phyloP scores from a whole-genome alignment of 2,329 filamentous ascomycete species.

The Colletotrichum orchidophilum region DNA sequence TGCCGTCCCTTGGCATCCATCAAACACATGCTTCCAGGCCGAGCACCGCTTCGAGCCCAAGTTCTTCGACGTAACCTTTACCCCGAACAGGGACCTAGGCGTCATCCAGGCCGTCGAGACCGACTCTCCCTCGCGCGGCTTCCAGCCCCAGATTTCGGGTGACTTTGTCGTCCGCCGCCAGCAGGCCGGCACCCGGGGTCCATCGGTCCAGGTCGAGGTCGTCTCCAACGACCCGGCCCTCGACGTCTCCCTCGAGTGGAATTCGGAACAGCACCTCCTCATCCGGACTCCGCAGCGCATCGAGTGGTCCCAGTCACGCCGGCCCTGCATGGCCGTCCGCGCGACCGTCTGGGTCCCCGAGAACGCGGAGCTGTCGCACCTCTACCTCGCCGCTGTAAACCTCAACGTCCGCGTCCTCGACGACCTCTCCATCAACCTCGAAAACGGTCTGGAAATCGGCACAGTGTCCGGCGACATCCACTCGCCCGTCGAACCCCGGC shows the following conservation, averaged over 20 bases:
- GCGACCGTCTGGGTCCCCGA: conserved; percentile 58
- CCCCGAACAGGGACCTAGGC: conserved; percentile 45
- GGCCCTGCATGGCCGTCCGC: conserved; percentile 59
- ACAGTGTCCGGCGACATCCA: conserved; percentile 51
- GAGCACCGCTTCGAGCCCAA: conserved; percentile 41
- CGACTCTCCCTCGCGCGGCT: conserved; percentile 34
- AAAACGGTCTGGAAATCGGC: conserved; percentile 41
- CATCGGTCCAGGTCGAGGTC: conserved; percentile 54
- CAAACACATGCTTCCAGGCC: conserved; percentile 16
- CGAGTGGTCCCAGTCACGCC: conserved; percentile 38
- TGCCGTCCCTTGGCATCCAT: conserved; percentile 20
- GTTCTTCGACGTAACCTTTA: conserved; percentile 46
- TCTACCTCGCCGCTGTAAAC: conserved; percentile 49
- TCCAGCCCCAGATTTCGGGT: conserved; percentile 52
- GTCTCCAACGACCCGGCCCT: conserved; percentile 56
- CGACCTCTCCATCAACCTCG: conserved; percentile 49
- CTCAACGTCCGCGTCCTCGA: conserved; percentile 52
- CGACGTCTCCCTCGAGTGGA: conserved; percentile 43
- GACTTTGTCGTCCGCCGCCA: conserved; percentile 54
- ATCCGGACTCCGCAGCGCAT: conserved; percentile 50
- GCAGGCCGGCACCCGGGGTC: conserved; percentile 42
- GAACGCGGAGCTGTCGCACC: conserved; percentile 45
- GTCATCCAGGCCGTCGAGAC: conserved; percentile 50
- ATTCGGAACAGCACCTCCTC: conserved; percentile 49
- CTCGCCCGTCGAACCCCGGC: conserved; percentile 40